phyloP scores from a whole-genome alignment of 441 rosid species.

The Erodium texanum region DNA sequence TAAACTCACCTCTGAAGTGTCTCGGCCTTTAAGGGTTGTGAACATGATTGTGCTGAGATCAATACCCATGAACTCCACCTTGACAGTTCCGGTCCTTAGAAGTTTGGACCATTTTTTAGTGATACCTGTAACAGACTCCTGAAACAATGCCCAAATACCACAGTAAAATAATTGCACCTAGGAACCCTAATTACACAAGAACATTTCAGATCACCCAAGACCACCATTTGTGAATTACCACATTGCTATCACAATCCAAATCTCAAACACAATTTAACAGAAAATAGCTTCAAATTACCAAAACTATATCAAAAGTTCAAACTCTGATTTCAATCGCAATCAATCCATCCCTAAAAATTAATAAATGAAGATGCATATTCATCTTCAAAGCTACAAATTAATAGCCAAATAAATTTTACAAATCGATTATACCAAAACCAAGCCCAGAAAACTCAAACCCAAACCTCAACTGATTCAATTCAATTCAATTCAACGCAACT shows the following conservation, averaged over 20 bases:
- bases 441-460: too few species aligned
- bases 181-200: neutral
- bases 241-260: neutral
- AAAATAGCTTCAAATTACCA: neutral
- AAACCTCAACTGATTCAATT: too few species aligned
- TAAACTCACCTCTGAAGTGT: slow-evolving; percentile 40
- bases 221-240: neutral
- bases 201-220: neutral
- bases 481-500: too few species aligned
- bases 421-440: too few species aligned
- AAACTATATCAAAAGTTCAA: neutral
- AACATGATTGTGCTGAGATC: slow-evolving; percentile 80
- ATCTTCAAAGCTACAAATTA: neutral
- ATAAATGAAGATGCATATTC: neutral
- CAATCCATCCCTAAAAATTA: neutral
- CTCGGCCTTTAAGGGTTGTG: slow-evolving; percentile 52
- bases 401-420: too few species aligned
- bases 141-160: neutral
- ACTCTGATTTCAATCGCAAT: neutral
- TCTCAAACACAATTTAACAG: neutral
- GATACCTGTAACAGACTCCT: slow-evolving; percentile 55
- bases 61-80: slow-evolving; percentile 55
- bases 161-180: neutral
- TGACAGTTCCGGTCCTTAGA: slow-evolving; percentile 60
- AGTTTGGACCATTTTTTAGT: slow-evolving; percentile 71